Evolutionary conservation across 148 eudicot species (phyloP), one percentile per base, ranked within the genome.

Genomic region (Rhododendron mucronatum): DNA sequence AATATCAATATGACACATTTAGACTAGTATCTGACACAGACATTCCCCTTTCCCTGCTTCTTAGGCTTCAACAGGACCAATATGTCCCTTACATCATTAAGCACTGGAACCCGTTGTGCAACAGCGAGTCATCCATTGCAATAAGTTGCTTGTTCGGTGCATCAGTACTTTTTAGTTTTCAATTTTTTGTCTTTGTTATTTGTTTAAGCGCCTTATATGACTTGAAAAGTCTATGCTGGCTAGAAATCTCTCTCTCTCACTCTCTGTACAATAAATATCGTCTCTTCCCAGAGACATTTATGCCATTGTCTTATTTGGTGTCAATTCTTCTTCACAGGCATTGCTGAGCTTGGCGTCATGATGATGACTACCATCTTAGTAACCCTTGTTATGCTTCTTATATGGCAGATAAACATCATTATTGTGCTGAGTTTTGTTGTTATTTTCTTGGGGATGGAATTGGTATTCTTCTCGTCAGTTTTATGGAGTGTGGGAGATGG

Each of bases 311-410:
- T 63, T 78, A 59, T 61, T 89, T 90, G 75, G 88, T 86, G 14
- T 53, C 74, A 20, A 57, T 86, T 91, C 83, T 86, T 55, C 59
- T 91, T 89, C 84, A 75, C 96, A 97, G 99, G 95, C 88, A 92
- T 95, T 88, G 99, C 98, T 77, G 99, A 97, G 90, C 89, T 97
- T 55, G 99, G 98, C 88, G 95, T 97, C 81, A 97, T 97, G 99
- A 95, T 94, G 95, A 93, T 93, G 95, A 93, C 95, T 78, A 97
- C 99, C 84, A 87, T 94, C 87, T 91, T 95, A 90, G 98, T 97
- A 71, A 97, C 98, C 61, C 91, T 97, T 57, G 96, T 97, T 84
- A 97, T 97, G 99, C 95, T 97, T 86, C 96, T 97, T 84, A 97
- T 97, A 89, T 97, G 99, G 99, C 99, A 95, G 91, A 94, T 93